Conservation (phyloP, 1,284 basidiomycete species). For the Phlebopus sp. region DNA sequence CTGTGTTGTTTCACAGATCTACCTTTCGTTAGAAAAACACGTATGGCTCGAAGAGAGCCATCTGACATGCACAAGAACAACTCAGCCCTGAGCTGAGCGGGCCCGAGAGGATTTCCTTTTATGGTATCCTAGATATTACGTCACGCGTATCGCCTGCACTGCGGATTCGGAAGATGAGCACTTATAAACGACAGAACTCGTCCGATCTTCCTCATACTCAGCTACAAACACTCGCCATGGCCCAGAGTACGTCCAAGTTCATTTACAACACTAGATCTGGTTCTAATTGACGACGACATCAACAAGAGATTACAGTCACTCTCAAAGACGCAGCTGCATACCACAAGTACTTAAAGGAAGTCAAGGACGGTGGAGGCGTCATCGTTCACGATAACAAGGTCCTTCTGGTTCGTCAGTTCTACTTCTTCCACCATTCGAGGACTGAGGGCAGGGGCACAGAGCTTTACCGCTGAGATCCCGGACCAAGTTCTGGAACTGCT, state of each 20-base stretch:
- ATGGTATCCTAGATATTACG: no score
- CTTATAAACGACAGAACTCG: no score
- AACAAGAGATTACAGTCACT: conserved; percentile 15
- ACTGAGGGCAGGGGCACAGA: conserved; percentile 5
- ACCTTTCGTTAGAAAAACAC: no score
- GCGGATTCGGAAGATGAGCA: no score
- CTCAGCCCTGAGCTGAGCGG: no score
- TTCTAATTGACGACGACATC: neutral
- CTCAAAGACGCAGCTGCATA: conserved; percentile 16
- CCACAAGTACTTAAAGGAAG: conserved; percentile 11
- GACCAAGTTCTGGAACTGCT: neutral
- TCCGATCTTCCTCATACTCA: neutral
- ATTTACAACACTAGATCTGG: neutral
- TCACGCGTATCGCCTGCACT: no score
- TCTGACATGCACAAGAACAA: no score
- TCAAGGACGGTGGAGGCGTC: conserved; percentile 2
- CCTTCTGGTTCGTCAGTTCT: conserved; percentile 1
- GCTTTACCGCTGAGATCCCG: conserved; percentile 16
- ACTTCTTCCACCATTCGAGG: neutral
- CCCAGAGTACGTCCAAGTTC: conserved; percentile 15
- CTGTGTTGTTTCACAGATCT: neutral
- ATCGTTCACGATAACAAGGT: conserved; percentile 17
- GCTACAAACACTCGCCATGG: conserved; percentile 8
- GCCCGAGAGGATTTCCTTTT: no score
- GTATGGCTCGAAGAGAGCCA: no score